phyloP scores from a whole-genome alignment of 345 rosid species.

The Hirschfeldia incana region DNA sequence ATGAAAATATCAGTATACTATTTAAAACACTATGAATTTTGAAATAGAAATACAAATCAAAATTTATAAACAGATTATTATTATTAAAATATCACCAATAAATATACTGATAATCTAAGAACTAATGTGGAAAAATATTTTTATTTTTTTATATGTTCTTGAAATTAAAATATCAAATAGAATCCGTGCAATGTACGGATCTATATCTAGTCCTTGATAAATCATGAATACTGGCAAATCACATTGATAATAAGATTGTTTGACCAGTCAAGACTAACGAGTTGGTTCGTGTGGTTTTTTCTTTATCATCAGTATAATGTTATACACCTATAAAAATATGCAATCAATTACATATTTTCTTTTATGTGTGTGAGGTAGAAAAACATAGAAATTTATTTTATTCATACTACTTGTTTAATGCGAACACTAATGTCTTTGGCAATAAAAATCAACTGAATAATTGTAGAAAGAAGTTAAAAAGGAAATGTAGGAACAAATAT shows the following conservation, averaged over 20 bases:
- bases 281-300: neutral
- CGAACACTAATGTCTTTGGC: neutral
- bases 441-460: neutral
- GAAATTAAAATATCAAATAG: too few relatives aligned
- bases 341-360: neutral
- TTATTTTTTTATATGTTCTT: too few relatives aligned
- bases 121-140: too few relatives aligned
- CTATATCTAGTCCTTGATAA: neutral
- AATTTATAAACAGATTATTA: too few relatives aligned
- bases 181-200: too few relatives aligned
- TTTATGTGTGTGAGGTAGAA: neutral
- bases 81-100: too few relatives aligned
- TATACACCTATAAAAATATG: neutral
- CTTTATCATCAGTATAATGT: neutral
- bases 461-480: constrained; percentile 8
- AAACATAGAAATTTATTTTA: neutral
- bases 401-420: neutral
- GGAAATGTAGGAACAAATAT: constrained; percentile 35
- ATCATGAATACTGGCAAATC: neutral
- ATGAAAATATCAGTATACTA: too few relatives aligned
- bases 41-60: too few relatives aligned
- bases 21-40: too few relatives aligned
- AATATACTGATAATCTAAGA: too few relatives aligned
- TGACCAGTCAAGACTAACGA: neutral
- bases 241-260: neutral